Evolutionary conservation across 148 eudicot genomes (phyloP).

Genomic region (Chenopodium berlandieri): DNA sequence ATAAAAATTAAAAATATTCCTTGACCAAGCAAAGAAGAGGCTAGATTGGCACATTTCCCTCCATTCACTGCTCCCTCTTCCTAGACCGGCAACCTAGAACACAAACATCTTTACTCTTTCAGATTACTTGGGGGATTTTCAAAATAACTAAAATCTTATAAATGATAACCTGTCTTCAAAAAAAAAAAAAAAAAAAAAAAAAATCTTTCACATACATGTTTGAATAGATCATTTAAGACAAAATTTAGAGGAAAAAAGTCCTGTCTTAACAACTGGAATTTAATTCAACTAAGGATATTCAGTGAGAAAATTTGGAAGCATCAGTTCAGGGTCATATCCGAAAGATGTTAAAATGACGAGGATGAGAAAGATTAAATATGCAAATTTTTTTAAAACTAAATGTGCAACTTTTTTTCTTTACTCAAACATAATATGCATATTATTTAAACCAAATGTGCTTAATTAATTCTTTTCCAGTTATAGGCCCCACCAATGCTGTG

Average conservation of each 20-base stretch:
- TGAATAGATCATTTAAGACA: too few relatives aligned
- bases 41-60: background rate
- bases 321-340: background rate
- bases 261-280: background rate
- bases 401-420: too few relatives aligned
- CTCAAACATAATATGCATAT: too few relatives aligned
- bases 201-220: background rate
- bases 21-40: background rate
- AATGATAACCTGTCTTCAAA: background rate
- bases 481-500: too few relatives aligned
- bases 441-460: too few relatives aligned
- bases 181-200: background rate
- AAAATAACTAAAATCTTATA: background rate
- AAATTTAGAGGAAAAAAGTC: background rate
- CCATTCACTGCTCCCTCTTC: background rate
- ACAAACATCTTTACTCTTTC: background rate
- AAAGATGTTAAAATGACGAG: too few relatives aligned
- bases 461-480: too few relatives aligned
- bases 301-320: background rate
- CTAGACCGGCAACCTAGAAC: background rate
- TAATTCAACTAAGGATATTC: background rate
- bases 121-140: background rate
- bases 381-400: too few relatives aligned
- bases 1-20: background rate
- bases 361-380: too few relatives aligned